Conservation (phyloP, 2,329 filamentous ascomycete genomes). For the Monilinia laxa region DNA sequence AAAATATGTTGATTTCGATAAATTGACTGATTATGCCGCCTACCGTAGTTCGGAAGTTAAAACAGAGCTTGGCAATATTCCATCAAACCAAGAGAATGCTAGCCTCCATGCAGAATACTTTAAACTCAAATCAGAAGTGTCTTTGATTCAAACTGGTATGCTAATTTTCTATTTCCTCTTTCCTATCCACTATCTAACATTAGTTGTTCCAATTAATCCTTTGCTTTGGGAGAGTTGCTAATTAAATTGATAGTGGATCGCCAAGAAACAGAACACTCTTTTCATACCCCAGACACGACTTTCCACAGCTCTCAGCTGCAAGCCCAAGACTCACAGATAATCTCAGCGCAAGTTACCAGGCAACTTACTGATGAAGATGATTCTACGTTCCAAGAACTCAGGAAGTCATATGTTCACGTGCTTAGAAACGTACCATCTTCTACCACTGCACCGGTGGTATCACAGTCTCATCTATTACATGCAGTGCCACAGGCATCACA, state of each 20-base stretch:
- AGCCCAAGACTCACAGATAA: background rate
- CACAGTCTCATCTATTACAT: constrained; percentile 66
- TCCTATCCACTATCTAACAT: background rate
- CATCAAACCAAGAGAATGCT: background rate
- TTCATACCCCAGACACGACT: background rate
- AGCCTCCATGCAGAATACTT: background rate
- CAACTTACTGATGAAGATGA: background rate
- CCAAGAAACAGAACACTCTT: background rate
- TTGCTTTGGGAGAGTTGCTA: background rate
- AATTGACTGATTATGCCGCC: background rate
- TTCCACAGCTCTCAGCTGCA: background rate
- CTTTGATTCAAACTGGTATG: background rate
- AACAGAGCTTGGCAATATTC: background rate
- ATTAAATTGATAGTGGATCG: background rate
- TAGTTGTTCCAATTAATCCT: background rate
- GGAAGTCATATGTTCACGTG: constrained; percentile 70
- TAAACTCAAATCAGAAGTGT: background rate
- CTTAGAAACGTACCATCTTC: constrained; percentile 68
- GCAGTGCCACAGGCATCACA: constrained; percentile 70
- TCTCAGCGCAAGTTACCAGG: background rate
- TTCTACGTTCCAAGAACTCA: constrained; percentile 49
- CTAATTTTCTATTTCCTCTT: background rate
- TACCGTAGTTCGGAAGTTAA: background rate
- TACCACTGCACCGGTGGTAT: constrained; percentile 53
- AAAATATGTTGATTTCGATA: background rate